phyloP scores from a whole-genome alignment of 495 filamentous ascomycete species.

The Podospora fimiseda region DNA sequence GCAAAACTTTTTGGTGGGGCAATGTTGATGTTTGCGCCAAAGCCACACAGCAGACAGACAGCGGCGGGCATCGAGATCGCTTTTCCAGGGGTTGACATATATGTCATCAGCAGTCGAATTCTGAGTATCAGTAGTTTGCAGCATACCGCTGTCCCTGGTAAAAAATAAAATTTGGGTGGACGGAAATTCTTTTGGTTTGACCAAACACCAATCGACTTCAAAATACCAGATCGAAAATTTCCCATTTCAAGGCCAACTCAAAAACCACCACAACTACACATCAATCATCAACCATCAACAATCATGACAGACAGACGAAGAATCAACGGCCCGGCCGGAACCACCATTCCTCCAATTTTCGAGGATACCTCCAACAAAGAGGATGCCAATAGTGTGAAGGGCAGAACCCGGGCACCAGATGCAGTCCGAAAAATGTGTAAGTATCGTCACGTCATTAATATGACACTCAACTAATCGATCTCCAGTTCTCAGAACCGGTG shows the following conservation, averaged over 20 bases:
- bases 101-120: background rate
- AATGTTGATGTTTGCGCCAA: background rate
- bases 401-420: conserved; percentile 42
- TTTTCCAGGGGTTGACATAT: background rate
- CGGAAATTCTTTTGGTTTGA: too few species aligned
- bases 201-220: background rate
- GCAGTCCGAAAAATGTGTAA: conserved; percentile 78
- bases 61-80: background rate
- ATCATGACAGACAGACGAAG: conserved; percentile 80
- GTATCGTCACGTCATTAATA: conserved; percentile 21
- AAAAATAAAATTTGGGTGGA: too few species aligned
- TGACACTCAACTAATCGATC: conserved; percentile 10
- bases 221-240: background rate
- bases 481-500: conserved; percentile 80
- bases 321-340: conserved; percentile 78
- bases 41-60: background rate
- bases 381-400: conserved; percentile 41
- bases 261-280: too few species aligned
- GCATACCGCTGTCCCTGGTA: too few species aligned
- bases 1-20: background rate
- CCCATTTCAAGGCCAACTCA: conserved; percentile 1
- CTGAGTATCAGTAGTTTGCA: too few species aligned
- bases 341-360: conserved; percentile 71
- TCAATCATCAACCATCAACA: too few species aligned
- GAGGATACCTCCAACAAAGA: conserved; percentile 32